Base-by-base conservation (phyloP, 176 grass and related monocot species). In the Eleusine coracana region DNA sequence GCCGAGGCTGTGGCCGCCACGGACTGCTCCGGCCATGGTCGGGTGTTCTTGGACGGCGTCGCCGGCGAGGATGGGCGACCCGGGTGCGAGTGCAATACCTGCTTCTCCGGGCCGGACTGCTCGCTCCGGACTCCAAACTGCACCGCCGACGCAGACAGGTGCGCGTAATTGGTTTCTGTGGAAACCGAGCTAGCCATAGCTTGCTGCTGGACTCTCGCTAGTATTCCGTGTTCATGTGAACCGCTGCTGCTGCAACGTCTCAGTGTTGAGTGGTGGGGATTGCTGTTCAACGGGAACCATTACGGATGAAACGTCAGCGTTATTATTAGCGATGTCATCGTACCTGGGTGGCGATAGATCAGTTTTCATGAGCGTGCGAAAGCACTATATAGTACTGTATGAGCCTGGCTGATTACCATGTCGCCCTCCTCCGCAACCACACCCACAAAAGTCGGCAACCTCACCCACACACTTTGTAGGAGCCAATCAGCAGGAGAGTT, bases 11-110 rank as follows among this genome's bases (percentile, higher is more conserved):
- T 89, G 66, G 95, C 95, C 2, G 75, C 86, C 44, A 49, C 29
- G 14, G 71, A 45, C 16, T 97, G 95, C 88, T 97, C 95, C 7
- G 84, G 88, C n/a, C 95, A 97, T 62, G 92, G 95, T n/a, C 86
- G 73, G 66, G 86, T 87, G 48, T 91, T 90, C 85, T 23, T 84
- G 20, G 88, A 92, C 54, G 81, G 88, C 45, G 49, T 96, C 61
- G 7, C 50, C 50, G 80, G 79, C 74, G 71, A 70, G n/a, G 76
- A 85, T 9, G 88, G 86, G 8, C 25, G 7, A 37, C 90, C 88
- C 2, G 87, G 76, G 4, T 97, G 95, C 70, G 92, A 97, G 81
- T 97, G 95, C 86, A 80, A 97, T 77, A 27, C 23, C 42, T 94
- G 92, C 80, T 94, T 89, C 66, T 5, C 25, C 63, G 90, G 95